Evolutionary conservation across 179 eudicot species (phyloP).

Genomic region (Drosera spatulata): DNA sequence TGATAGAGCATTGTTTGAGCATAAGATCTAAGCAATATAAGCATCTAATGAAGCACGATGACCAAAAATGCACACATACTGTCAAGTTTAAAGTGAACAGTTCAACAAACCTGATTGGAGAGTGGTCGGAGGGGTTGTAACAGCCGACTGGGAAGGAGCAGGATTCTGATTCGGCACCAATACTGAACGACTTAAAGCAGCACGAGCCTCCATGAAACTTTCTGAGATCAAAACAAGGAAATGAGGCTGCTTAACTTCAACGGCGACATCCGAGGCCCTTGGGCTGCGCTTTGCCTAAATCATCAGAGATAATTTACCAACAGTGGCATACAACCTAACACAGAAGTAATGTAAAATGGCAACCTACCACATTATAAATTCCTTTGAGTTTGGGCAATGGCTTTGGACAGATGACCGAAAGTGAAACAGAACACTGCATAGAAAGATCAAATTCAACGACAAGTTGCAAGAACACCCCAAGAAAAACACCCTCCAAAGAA

Average conservation of each 20-base stretch:
- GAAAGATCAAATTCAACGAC: constrained; percentile 10
- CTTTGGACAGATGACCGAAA: constrained; percentile 87
- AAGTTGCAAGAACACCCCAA: constrained; percentile 1
- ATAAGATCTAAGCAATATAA: too few species aligned
- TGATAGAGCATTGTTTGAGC: too few species aligned
- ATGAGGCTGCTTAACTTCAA: constrained; percentile 73
- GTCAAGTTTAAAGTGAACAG: too few species aligned
- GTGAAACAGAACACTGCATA: constrained; percentile 80
- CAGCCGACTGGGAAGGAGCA: constrained; percentile 40
- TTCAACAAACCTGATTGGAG: constrained; percentile 35
- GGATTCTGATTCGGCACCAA: constrained; percentile 47
- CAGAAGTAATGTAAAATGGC: not conserved
- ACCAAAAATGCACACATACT: too few species aligned
- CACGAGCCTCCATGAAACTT: constrained; percentile 77
- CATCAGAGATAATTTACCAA: not conserved
- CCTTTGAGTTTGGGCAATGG: constrained; percentile 64
- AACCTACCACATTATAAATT: constrained; percentile 71
- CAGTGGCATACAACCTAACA: not conserved
- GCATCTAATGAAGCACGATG: too few species aligned
- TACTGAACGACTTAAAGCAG: constrained; percentile 56
- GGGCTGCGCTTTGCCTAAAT: constrained; percentile 72
- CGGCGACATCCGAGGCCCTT: constrained; percentile 52
- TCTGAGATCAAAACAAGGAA: constrained; percentile 74
- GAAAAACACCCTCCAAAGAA: not conserved
- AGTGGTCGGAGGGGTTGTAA: constrained; percentile 55